Evolutionary conservation across 352 stramenopile species (phyloP), one percentile per base, ranked within the genome.

Genomic region (Phytopythium aichiense): DNA sequence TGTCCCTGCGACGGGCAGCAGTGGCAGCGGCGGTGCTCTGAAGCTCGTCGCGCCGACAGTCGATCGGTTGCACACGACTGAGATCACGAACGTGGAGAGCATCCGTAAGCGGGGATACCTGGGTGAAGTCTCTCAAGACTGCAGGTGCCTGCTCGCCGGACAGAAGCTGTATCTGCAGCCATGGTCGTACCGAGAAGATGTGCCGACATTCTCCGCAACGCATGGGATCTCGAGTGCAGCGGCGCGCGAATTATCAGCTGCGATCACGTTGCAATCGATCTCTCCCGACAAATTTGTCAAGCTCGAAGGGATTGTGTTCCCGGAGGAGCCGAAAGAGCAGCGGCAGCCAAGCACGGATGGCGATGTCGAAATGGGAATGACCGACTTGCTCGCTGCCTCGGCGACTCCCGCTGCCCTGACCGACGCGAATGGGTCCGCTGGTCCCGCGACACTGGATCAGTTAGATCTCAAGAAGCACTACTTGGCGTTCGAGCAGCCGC

Each of bases 41-140:
- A 71, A 58, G 20, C 58, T 56, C 22, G 53, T 63, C 18, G 52
- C 66, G 3, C 64, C 64, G 15, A 60, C 63, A 63, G 30, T 58
- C 15, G 56, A 77, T 60, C 67, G 82, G 31, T 37, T 85, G 38
- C 60, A 74, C 64, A 74, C 68, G 30, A 76, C 58, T 20, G 69
- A 79, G 23, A 88, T 80, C 48, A 75, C 40, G 33, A 77, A 73
- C 33, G 64, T 87, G 23, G 69, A 87, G 23, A 76, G 78, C 38
- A 84, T 95, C 56, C 87, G 87, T 33, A 93, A 92, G 63, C 77
- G 83, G 40, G 66, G 68, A 1, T 92, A 81, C 28, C 56, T 93
- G 30, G 87, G 78, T 0, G 52, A 60, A 0, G 69, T 93, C 15
- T 76, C 71, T 15, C 56, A 60, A 8, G 63, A 77, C 15, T 55